Conservation (phyloP, 768 basidiomycete species). For the Boletus subcaerulescens region DNA sequence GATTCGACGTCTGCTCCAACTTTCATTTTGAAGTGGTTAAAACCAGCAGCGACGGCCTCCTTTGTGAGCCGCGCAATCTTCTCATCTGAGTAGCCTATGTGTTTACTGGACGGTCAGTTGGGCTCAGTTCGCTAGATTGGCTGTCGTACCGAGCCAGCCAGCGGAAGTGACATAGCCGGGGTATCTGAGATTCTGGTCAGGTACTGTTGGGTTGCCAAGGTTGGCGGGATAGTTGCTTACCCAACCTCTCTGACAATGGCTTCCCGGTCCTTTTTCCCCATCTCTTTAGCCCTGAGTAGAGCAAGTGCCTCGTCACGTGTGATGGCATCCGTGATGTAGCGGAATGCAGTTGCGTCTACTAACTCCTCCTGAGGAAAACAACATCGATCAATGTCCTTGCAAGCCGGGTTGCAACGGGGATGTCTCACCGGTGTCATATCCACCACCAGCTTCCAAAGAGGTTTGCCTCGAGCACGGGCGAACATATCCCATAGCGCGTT, state of each 20-base stretch:
- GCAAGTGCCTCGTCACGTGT: conserved; percentile 86
- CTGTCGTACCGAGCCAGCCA: conserved; percentile 73
- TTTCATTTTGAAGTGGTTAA: conserved; percentile 99
- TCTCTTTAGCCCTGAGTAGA: conserved; percentile 74
- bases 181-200: conserved; percentile 50
- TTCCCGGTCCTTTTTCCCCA: conserved; percentile 77
- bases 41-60: conserved; percentile 81
- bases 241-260: conserved; percentile 67
- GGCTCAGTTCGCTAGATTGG: neutral
- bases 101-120: conserved; percentile 6
- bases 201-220: neutral
- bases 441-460: conserved; percentile 90
- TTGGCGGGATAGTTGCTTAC: conserved; percentile 32
- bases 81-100: conserved; percentile 82
- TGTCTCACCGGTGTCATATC: conserved; percentile 75
- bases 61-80: conserved; percentile 84
- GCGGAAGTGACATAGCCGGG: conserved; percentile 94
- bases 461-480: conserved; percentile 74
- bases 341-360: conserved; percentile 71
- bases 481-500: conserved; percentile 97
- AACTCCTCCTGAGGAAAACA: conserved; percentile 63
- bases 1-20: conserved; percentile 81
- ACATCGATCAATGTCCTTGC: neutral
- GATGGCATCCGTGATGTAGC: conserved; percentile 92
- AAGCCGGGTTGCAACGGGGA: neutral